Conservation (phyloP, 2,329 filamentous ascomycete genomes). For the Epicoccum nigrum region DNA sequence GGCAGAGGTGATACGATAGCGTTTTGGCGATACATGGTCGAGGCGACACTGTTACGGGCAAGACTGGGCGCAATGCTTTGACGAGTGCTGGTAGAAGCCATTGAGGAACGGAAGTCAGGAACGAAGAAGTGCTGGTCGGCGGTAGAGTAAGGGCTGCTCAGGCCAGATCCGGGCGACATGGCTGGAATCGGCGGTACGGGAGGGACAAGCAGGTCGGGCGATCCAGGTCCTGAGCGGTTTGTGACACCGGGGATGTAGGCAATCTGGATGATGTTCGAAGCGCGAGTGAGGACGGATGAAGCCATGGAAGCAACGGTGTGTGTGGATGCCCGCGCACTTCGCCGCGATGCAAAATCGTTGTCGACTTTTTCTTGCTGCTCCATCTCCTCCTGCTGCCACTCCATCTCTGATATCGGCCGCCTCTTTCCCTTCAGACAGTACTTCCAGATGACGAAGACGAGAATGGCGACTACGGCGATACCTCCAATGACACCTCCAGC, state of each 20-base stretch:
- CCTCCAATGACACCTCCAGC: constrained; percentile 91
- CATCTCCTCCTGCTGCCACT: constrained; percentile 62
- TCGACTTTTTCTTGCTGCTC: constrained; percentile 62
- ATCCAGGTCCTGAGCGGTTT: constrained; percentile 85
- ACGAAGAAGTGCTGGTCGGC: constrained; percentile 89
- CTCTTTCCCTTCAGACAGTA: constrained; percentile 85
- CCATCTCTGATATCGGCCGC: constrained; percentile 63
- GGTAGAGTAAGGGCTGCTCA: constrained; percentile 63
- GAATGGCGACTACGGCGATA: constrained; percentile 72
- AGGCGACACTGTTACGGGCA: constrained; percentile 71
- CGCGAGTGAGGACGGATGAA: constrained; percentile 91
- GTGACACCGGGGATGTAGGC: constrained; percentile 98
- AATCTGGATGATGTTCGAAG: constrained; percentile 99
- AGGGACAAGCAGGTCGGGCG: constrained; percentile 80
- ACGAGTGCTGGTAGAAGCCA: constrained; percentile 77
- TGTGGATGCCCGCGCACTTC: constrained; percentile 74
- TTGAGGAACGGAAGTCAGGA: constrained; percentile 88
- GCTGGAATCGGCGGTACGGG: constrained; percentile 89
- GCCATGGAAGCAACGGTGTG: constrained; percentile 91
- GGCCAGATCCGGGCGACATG: constrained; percentile 61
- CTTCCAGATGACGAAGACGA: constrained; percentile 83
- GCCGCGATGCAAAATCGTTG: constrained; percentile 61
- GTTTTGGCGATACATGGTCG: constrained; percentile 92
- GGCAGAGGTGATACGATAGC: constrained; percentile 79
- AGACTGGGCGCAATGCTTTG: constrained; percentile 58